Evolutionary conservation across 75 land plant species (phyloP), one percentile per base, ranked within the genome.

Genomic region (Sequoia sempervirens): DNA sequence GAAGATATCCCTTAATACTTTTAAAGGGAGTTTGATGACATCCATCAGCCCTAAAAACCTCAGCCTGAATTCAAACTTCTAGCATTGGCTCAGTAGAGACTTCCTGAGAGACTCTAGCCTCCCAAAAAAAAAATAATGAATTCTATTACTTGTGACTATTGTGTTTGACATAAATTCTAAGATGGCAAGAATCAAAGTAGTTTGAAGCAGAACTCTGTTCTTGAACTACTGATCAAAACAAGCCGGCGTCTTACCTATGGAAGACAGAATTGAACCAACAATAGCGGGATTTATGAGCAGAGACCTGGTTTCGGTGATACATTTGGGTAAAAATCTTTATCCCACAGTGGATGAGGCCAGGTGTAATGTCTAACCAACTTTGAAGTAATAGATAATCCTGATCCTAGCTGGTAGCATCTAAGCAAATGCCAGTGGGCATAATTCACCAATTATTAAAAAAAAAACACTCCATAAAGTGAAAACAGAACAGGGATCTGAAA

Each of bases 1-100:
- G 89, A 93, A 98, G 72, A 98, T 95, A 75, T 98, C n/a, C 98
- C 73, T 98, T 98, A 90, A 94, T 98, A 72, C 98, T n/a, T 98
- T 82, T 98, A 98, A 17, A 98, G 92, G 28, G 99, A 98, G 89
- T 98, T 98, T 96, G 84, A 98, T 87, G 53, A 98, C 96, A 82
- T 98, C 99, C 99, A 98, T 98, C 83, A 98, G 89, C n/a, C 86
- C 99, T 86, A n/a, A 98, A 98, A 80, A 98, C 99, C 87, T 98
- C 99, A 14, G 99, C 99, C 86, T 98, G 99, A 98, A 98, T 88
- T 94, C 95, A 82, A 93, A 98, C 80, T 92, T 98, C 93, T 98
- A 93, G 36, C 95, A 83, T 84, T 91, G 38, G 84, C 84, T 80
- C 98, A n/a, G 90, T 64, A 97, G 90, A 26, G 88, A 64, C 84